Evolutionary conservation across 352 stramenopile genomes (phyloP).

Genomic region (Phytopythium kandeliae): DNA sequence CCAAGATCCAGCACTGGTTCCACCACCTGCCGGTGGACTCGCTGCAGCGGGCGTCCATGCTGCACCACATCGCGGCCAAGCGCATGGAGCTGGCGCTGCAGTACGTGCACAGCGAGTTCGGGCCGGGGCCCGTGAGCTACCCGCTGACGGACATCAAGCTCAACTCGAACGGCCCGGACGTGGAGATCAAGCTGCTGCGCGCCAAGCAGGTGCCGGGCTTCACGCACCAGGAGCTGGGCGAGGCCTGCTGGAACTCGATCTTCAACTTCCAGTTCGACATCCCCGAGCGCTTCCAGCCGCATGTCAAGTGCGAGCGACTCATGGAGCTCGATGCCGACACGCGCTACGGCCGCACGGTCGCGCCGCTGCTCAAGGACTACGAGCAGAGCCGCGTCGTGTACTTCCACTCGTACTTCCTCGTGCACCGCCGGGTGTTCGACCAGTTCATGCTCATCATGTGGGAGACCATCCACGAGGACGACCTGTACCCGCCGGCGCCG

Average conservation of each 20-base stretch:
- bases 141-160: conserved; percentile 76
- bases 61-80: conserved; percentile 50
- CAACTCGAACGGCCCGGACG: conserved; percentile 71
- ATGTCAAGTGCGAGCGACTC: conserved; percentile 64
- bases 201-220: conserved; percentile 49
- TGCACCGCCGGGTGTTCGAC: conserved; percentile 50
- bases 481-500: conserved; percentile 40
- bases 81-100: conserved; percentile 43
- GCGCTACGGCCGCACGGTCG: conserved; percentile 71
- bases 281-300: conserved; percentile 47
- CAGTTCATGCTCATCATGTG: conserved; percentile 61
- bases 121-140: conserved; percentile 30
- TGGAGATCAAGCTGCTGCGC: conserved; percentile 75
- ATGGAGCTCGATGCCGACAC: conserved; percentile 79
- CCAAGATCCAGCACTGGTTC: conserved; percentile 60
- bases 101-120: conserved; percentile 52
- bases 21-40: conserved; percentile 57
- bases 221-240: conserved; percentile 52
- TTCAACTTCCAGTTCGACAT: conserved; percentile 77
- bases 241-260: conserved; percentile 71
- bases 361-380: conserved; percentile 55
- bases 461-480: conserved; percentile 61
- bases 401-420: conserved; percentile 75
- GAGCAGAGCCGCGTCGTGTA: conserved; percentile 57
- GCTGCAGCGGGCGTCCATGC: conserved; percentile 39